Evolutionary conservation across 176 grass and related monocot genomes (phyloP), one percentile per base, ranked within the genome.

Genomic region (Cenchrus fungigraminus): DNA sequence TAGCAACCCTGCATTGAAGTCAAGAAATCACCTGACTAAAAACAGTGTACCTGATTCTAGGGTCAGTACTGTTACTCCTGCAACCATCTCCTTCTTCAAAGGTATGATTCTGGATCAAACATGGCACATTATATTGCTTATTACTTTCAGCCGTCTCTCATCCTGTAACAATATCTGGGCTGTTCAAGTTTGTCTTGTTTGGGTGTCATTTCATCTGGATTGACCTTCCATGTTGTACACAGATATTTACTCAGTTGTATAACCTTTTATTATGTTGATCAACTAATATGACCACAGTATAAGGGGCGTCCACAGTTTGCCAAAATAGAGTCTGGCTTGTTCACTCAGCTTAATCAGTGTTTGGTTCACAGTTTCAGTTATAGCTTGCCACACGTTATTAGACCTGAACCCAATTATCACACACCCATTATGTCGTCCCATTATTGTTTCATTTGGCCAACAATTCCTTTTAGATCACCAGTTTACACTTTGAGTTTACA

Each of bases 61-160:
- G 84, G 96, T 98, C 74, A 98, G 96, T 84, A 95, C 93, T 57
- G 65, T 98, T 68, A 95, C 96, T 56, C 96, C 93, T 53, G 93
- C 89, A 77, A 98, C 93, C 71, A 98, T 98, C 65, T 88, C 91
- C 57, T 93, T 95, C 78, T 92, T 98, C 55, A 87, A 82, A 92
- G 96, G 96, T 98, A 91, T 28, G 54, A 9, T 73, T 52, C 32
- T 72, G 20, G 68, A 85, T 40, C 44, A 87, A 70, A 65, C 15
- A 37, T 45, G 14, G 14, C 47, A 49, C 67, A 4, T 45, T 43
- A 6, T 57, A 15, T 40, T 68, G 15, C 2, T 40, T 2, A 29
- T 68, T 67, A 42, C 75, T 78, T 29, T 9, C 20, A 10, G 75
- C 51, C 19, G 20, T 53, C 8, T 22, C 28, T 34, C 68, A 32